Base-by-base conservation (phyloP, 495 filamentous ascomycete species). In the Amniculicola lignicola region DNA sequence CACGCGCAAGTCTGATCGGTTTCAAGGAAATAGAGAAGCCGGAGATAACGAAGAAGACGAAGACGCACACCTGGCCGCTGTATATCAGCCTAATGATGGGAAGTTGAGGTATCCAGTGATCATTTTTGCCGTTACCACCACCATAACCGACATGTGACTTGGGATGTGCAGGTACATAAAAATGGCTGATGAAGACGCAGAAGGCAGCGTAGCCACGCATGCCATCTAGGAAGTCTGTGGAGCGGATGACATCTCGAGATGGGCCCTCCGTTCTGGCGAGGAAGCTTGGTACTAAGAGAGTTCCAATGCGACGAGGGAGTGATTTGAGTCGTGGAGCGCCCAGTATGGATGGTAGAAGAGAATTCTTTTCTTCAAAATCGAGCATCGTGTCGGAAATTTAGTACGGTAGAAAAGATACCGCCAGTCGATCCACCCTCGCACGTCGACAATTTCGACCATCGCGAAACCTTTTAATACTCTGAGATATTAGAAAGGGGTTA, bases 191-290 rank as follows among this genome's bases (percentile, higher is more conserved):
- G 49, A 27, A 53, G 36, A 53, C 49, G 6, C 15, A 12, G 22
- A 53, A 53, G 22, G 49, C 49, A 3, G 49, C 49, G 24, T 53
- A 53, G 15, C 49, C 49, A 9, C 49, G 35, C 36, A 53, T 29
- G 36, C 49, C 49, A 29, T 53, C 49, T 9, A 53, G 37, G 24
- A 53, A 53, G 25, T 41, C 49, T 9, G 49, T 53, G 3, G 47
- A 33, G 5, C 44, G 44, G 9, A 48, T 23, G 16, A 19, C 37
- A 6, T 10, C 37, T 19, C 18, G 37, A 6, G 6, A 6, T 16
- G 9, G 37, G 37, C 16, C 16, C 6, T 40, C 37, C 7, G 7
- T 33, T 33, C 29, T 7, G 16, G 37, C 7, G 16, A 40, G 37
- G 18, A 40, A 40, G 16, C 37, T 40, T 16, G 37, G 37, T 40